Base-by-base conservation (phyloP, 2,329 filamentous ascomycete species). In the Alternaria brassicicola region DNA sequence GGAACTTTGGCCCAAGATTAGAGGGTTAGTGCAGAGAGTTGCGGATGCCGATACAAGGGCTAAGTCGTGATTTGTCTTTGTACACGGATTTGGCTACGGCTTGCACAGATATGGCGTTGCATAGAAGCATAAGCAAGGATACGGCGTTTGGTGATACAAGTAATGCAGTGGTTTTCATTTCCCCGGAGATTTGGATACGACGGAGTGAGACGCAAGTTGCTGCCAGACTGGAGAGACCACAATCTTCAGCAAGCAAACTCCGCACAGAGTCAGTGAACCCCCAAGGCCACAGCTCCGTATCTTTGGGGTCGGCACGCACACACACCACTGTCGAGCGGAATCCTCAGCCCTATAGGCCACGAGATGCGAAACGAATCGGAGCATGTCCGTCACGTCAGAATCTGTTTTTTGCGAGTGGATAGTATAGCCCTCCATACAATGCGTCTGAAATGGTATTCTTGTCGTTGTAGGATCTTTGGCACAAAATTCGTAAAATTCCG, bases 1-100 rank as follows among this genome's bases (percentile, higher is more conserved):
- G 13, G 67, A 71, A 31, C 33, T 70, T 10, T 69, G 65, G 65
- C 61, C 65, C 3, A 69, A 69, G 48, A 35, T 68, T 8, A 38
- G 39, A 17, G 48, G 41, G 2, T 52, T 68, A 6, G 55, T 68
- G 2, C 49, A 52, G 21, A 57, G 56, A 5, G 42, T 49, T 10
- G 36, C 55, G 3, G 35, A 48, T 21, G 50, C 33, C 7, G 30
- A 57, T 54, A 52, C 30, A 13, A 45, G 25, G 15, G 30, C 8
- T 0, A 55, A 23, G 19, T 15, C 21, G 25, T 55, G 19, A 41
- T 38, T 10, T 10, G 21, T 15, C 17, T 33, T 6, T 12, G n/a
- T 1, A 23, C 39, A 23, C 21, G 13, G 2, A 3, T 12, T 13
- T 13, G 33, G 47, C 10, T 15, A 3, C 9, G 33, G 12, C 13